phyloP scores from a whole-genome alignment of 2,329 filamentous ascomycete species.

The Ceratocystis cubensis region DNA sequence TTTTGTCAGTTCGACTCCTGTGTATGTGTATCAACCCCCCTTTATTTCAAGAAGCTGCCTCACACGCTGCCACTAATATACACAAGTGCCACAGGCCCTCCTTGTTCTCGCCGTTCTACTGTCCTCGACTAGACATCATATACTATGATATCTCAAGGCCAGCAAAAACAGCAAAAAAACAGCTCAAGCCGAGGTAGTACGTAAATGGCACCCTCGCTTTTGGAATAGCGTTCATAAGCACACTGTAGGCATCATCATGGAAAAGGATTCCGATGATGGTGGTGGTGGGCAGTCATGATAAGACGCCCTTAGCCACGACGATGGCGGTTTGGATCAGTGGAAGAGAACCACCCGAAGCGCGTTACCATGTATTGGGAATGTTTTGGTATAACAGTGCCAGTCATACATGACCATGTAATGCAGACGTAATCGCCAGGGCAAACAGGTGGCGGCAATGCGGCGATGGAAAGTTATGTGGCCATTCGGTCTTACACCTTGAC shows the following conservation, averaged over 20 bases:
- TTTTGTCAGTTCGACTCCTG: neutral
- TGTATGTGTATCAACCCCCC: neutral
- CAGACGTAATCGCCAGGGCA: neutral
- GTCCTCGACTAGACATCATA: neutral
- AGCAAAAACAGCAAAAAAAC: neutral
- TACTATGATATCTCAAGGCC: neutral
- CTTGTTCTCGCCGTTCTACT: neutral
- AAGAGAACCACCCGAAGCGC: neutral
- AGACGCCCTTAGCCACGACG: neutral
- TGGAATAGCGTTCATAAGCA: neutral
- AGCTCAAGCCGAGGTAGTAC: neutral
- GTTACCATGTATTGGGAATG: neutral
- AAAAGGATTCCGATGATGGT: too few species aligned
- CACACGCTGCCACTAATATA: neutral
- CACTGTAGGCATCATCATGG: neutral
- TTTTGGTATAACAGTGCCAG: neutral
- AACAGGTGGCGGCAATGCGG: neutral
- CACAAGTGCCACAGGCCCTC: neutral
- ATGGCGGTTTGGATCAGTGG: neutral
- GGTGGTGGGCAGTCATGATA: neutral
- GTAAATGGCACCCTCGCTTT: neutral
- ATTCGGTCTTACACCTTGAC: neutral
- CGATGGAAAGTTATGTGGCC: neutral
- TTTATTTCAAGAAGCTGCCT: neutral
- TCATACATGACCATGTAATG: neutral